A percentile compares a stretch with the other conserved stretches of the same genome.
phyloP scores from a whole-genome alignment of 129 eudicot genomes.

The Flaveria ramosissima region DNA sequence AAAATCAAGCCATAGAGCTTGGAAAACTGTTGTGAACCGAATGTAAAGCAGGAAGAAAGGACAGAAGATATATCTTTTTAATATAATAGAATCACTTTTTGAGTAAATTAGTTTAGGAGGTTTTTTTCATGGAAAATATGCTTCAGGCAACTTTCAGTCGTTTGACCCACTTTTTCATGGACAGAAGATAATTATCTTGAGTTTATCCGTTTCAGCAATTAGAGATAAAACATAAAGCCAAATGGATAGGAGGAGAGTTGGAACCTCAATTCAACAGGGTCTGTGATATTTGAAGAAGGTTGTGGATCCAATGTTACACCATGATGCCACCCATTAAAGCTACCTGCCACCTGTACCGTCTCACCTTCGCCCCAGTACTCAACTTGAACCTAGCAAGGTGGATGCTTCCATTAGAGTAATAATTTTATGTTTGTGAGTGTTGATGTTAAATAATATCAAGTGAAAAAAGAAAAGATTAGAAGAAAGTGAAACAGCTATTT shows the following conservation, averaged over 20 bases:
- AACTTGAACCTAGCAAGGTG: conserved; percentile 65
- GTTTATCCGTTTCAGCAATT: neutral
- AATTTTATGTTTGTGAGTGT: neutral
- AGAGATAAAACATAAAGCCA: neutral
- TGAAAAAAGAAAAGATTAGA: neutral
- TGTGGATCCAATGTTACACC: conserved; percentile 65
- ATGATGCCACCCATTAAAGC: conserved; percentile 98
- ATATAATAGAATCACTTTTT: neutral
- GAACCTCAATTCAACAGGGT: conserved; percentile 57
- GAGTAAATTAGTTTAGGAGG: neutral
- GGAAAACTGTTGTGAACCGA: no score
- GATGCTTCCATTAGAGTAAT: conserved; percentile 27
- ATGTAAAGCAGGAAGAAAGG: neutral
- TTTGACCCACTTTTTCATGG: conserved; percentile 10
- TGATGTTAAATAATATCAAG: conserved; percentile 5
- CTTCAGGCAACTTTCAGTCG: neutral
- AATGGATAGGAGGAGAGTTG: conserved; percentile 7
- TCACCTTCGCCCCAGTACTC: conserved; percentile 72
- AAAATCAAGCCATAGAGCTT: no score
- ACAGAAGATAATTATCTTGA: neutral
- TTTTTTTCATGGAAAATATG: conserved; percentile 22
- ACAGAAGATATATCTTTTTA: neutral
- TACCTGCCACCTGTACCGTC: conserved; percentile 88
- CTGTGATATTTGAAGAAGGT: conserved; percentile 51
- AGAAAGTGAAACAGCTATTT: conserved; percentile 7